These are phyloP conservation scores for Ceratobasidium papillatum DNA, from an alignment of 1,284 basidiomycete species.

Conservation along the genomic window DNA sequence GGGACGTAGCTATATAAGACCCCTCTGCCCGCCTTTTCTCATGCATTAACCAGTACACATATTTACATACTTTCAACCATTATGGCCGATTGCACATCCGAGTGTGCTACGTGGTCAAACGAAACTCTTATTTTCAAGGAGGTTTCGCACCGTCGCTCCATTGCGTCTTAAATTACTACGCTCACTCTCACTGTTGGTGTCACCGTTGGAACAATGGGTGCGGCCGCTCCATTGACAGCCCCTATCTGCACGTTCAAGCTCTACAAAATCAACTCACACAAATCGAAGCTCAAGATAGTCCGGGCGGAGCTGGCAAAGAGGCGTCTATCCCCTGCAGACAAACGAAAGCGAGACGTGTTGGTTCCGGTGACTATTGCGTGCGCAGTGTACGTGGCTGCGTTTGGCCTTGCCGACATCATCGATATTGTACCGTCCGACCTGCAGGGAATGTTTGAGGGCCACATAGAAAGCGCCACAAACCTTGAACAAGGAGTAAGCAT, in stretches of 20 bases:
- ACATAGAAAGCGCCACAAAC: background rate
- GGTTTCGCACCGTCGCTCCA: background rate
- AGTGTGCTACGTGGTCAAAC: background rate
- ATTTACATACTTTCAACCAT: too few species aligned
- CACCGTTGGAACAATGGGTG: background rate
- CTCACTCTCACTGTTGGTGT: conserved; percentile 25
- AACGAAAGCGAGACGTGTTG: conserved; percentile 8
- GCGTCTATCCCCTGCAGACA: conserved; percentile 1
- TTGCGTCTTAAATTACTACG: conserved; percentile 17
- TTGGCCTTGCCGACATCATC: conserved; percentile 10
- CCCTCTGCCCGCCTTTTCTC: too few species aligned
- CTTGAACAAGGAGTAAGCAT: background rate
- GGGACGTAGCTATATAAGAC: too few species aligned
- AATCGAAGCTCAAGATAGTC: background rate
- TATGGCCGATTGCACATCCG: background rate
- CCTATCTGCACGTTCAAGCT: conserved; percentile 16
- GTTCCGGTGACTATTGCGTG: conserved; percentile 1
- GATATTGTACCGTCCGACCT: conserved; percentile 15
- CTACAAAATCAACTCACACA: conserved; percentile 33
- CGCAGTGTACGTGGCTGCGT: background rate
- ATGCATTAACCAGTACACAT: too few species aligned
- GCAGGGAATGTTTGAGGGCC: background rate
- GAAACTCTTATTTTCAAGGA: conserved; percentile 17
- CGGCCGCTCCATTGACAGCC: background rate
- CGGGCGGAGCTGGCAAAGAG: conserved; percentile 14